These are phyloP conservation scores for Scedosporium minutisporum DNA, from an alignment of 2,329 filamentous ascomycete species.

Conservation along the genomic window DNA sequence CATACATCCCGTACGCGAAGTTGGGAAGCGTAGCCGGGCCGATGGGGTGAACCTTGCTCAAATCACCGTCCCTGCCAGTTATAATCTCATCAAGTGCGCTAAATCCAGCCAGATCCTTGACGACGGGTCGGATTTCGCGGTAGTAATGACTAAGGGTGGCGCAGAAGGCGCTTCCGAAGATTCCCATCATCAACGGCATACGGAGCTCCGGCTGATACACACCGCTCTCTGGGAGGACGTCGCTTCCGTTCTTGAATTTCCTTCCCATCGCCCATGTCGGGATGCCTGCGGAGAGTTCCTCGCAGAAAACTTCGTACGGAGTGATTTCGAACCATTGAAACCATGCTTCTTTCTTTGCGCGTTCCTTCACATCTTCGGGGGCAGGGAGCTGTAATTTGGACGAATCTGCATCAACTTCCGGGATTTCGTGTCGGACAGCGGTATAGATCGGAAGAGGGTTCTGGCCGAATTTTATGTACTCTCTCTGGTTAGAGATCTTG, in stretches of 20 bases:
- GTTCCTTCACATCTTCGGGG: constrained; percentile 38
- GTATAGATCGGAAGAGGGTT: constrained; percentile 92
- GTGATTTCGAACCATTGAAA: constrained; percentile 98
- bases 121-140: constrained; percentile 76
- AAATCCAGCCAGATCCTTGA: constrained; percentile 67
- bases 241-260: constrained; percentile 63
- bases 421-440: constrained; percentile 91
- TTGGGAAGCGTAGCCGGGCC: constrained; percentile 88
- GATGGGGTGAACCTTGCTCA: constrained; percentile 89
- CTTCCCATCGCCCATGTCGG: constrained; percentile 90
- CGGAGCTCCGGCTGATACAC: constrained; percentile 73
- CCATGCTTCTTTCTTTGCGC: constrained; percentile 60
- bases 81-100: constrained; percentile 72
- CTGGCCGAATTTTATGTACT: constrained; percentile 65
- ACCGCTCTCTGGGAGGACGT: constrained; percentile 52
- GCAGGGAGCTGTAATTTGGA: neutral
- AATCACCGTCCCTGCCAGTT: constrained; percentile 68
- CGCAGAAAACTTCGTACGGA: constrained; percentile 90
- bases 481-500: constrained; percentile 80
- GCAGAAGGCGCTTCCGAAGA: constrained; percentile 96
- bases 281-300: constrained; percentile 84
- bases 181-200: constrained; percentile 74
- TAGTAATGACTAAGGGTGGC: constrained; percentile 95
- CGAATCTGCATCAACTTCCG: constrained; percentile 29
- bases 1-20: constrained; percentile 73